Base-by-base conservation (phyloP, 2,329 filamentous ascomycete genomes). In the Ceratocystis papillata region DNA sequence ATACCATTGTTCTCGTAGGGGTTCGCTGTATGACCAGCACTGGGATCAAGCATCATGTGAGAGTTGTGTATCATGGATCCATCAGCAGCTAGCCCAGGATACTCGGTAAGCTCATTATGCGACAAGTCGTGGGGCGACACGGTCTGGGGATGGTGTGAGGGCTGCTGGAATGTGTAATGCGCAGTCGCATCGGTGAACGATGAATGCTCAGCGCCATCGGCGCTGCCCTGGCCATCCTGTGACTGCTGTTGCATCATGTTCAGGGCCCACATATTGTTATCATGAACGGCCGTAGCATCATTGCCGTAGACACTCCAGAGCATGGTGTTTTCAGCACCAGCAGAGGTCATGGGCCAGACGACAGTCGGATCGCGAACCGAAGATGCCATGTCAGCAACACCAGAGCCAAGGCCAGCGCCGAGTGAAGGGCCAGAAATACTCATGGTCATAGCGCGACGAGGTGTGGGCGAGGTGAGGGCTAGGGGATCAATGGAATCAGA, bases 1-100 rank as follows among this genome's bases (percentile, higher is more conserved):
- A 50, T 50, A 5, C 17, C 20, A 10, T 50, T n/a, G n/a, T 10
- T 12, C 3, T 57, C 15, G 4, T 22, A 33, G 25, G 53, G 25
- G 17, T 15, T 57, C 2, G 28, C 22, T 8, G n/a, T n/a, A 5
- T 33, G 22, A 20, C 20, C 20, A 25, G 50, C 15, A 12, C 2
- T 15, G 28, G 53, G 28, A 28, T 57, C 53, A n/a, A 57, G 12
- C 53, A 57, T 57, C 53, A 57, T 57, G 53, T 57, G 53, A 5
- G 53, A 4, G 48, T 25, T 20, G 8, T 50, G 22, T 17, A 57
- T 57, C 53, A 57, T 57, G 28, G 53, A 33, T n/a, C 17, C 53
- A 28, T 33, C 53, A 33, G 15, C 15, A 6, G 15, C 1, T 25
- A 57, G 10, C 22, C 22, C 20, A 15, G 53, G 53, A 15, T 57